Conservation (phyloP, 257 asterid genomes). For the Solanum paucissectum region DNA sequence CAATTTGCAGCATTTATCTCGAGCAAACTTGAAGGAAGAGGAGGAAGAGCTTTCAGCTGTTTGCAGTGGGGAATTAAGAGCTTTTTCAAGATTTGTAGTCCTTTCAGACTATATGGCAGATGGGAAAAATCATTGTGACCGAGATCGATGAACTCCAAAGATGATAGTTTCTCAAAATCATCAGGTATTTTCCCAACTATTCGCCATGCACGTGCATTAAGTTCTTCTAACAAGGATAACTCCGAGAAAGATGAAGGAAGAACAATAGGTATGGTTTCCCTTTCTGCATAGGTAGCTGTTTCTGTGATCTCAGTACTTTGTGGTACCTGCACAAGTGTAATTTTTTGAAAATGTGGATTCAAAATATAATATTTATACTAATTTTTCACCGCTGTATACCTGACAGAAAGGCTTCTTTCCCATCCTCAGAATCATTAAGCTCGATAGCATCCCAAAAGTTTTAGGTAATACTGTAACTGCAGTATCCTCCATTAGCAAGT, state of each 20-base stretch:
- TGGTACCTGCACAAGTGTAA: neutral
- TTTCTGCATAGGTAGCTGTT: neutral
- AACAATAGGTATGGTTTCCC: neutral
- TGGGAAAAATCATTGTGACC: constrained; percentile 8
- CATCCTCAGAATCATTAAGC: constrained; percentile 15
- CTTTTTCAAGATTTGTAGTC: constrained; percentile 6
- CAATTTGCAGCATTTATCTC: constrained; percentile 17
- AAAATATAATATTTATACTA: neutral
- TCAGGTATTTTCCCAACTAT: constrained; percentile 19
- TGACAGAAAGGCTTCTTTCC: constrained; percentile 8
- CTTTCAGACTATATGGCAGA: constrained; percentile 21
- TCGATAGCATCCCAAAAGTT: constrained; percentile 17
- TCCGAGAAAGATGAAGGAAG: constrained; percentile 19
- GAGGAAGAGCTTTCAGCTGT: constrained; percentile 17
- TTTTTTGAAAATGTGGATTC: neutral
- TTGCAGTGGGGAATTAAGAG: constrained; percentile 10
- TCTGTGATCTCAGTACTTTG: constrained; percentile 1
- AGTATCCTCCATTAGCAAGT: constrained; percentile 14
- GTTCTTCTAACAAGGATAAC: constrained; percentile 9
- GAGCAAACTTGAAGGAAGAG: constrained; percentile 19
- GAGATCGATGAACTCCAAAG: constrained; percentile 10
- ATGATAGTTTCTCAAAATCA: constrained; percentile 14
- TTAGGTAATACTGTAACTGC: constrained; percentile 13
- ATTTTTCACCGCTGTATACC: neutral
- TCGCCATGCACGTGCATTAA: constrained; percentile 14